Base-by-base conservation (phyloP, 2,329 filamentous ascomycete genomes). In the Phialophora macrospora region DNA sequence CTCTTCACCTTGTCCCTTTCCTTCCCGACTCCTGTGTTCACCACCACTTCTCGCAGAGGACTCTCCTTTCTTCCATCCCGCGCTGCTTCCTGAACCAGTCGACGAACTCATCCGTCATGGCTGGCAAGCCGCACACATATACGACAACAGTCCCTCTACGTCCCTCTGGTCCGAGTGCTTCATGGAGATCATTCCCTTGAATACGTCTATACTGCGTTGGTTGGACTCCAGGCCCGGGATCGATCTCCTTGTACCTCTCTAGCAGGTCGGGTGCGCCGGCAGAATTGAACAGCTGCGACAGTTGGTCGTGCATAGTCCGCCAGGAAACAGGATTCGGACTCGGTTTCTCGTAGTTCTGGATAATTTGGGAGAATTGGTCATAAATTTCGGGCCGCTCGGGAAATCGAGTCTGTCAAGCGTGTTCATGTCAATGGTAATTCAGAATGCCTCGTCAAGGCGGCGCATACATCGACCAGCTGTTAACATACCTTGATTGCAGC, bases 71-170 rank as follows among this genome's bases (percentile, higher is more conserved):
- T 9, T 80, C 76, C 72, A 86, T 79, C 0, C 79, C 80, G 22
- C 82, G 76, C 2, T 77, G 68, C 0, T 65, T 69, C 44, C 72
- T 73, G 9, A 80, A 71, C 17, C 73, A 66, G 22, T 78, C 76
- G 0, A 89, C 85, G 70, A 90, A 82, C 57, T 84, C 81, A 74
- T 92, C 90, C 1, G 88, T 91, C 89, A 91, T 91, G 2, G 72
- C 71, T 11, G 87, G 87, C 14, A 88, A 84, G 0, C 89, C 89
- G 72, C 90, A 92, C 0, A 92, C 77, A 74, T 91, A 92, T 12
- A 87, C 85, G 3, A 88, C 79, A 0, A 82, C 81, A 1, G 77
- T 75, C 0, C 74, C 69, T 57, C 76, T 78, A 26, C 78, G 75
- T 4, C 72, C 70, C 1, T 76, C 74, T 32, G 71, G 63, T 5